Evolutionary conservation across 371 early-diverging fungal species (phyloP).

Genomic region (Rhizopus microsporus): DNA sequence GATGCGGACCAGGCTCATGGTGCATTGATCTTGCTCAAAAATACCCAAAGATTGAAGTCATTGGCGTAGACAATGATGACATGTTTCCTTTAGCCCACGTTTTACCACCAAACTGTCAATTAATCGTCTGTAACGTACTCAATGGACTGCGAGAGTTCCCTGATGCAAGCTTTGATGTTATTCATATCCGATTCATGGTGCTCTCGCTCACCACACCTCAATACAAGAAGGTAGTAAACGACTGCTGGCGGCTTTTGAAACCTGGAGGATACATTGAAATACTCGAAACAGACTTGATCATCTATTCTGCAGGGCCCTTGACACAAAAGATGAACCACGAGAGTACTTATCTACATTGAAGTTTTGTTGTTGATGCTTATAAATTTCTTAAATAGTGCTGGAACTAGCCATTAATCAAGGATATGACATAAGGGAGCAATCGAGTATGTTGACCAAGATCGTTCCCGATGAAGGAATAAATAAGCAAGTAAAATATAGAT

Average conservation of each 20-base stretch:
- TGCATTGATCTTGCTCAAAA: slow-evolving; percentile 35
- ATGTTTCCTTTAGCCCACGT: slow-evolving; percentile 32
- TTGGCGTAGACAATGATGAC: slow-evolving; percentile 34
- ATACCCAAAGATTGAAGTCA: slow-evolving; percentile 31
- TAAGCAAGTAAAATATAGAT: slow-evolving; percentile 27
- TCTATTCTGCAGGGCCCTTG: slow-evolving; percentile 34
- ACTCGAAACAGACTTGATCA: slow-evolving; percentile 30
- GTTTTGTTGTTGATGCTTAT: background rate
- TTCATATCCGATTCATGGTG: slow-evolving; percentile 36
- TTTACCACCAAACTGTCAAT: slow-evolving; percentile 32
- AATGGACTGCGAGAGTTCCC: slow-evolving; percentile 24
- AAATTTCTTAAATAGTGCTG: slow-evolving; percentile 11
- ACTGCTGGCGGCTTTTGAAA: slow-evolving; percentile 32
- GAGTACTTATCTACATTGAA: slow-evolving; percentile 13
- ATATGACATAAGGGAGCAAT: slow-evolving; percentile 17
- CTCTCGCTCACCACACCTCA: slow-evolving; percentile 27
- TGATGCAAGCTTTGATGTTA: slow-evolving; percentile 30
- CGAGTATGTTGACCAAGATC: slow-evolving; percentile 12
- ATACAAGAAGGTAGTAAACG: slow-evolving; percentile 28
- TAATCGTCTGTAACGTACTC: slow-evolving; percentile 28
- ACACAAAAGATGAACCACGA: slow-evolving; percentile 30
- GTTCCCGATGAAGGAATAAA: slow-evolving; percentile 22
- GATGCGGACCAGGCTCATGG: slow-evolving; percentile 43
- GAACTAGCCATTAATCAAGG: slow-evolving; percentile 23
- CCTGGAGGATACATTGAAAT: slow-evolving; percentile 37